phyloP scores from a whole-genome alignment of 768 basidiomycete species.

The Chiua virens region DNA sequence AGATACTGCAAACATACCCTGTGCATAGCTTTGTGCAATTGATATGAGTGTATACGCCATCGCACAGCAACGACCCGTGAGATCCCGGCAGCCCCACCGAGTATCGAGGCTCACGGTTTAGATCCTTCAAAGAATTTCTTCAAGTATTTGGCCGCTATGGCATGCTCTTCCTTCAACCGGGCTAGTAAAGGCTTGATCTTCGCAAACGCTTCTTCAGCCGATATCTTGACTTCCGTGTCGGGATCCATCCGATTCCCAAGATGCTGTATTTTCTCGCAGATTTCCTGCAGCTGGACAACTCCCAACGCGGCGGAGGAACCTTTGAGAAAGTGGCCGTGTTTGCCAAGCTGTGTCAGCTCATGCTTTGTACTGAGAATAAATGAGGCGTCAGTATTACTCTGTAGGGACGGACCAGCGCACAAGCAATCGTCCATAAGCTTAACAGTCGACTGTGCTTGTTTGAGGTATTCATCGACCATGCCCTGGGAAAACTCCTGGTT shows the following conservation, averaged over 20 bases:
- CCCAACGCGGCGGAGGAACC: conserved; percentile 96
- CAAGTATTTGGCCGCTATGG: conserved; percentile 67
- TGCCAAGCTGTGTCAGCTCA: conserved; percentile 66
- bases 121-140: conserved; percentile 34
- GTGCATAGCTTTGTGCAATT: conserved; percentile 5
- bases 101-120: conserved; percentile 2
- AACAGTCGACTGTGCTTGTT: conserved; percentile 78
- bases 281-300: conserved; percentile 72
- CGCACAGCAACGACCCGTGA: conserved; percentile 11
- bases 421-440: conserved; percentile 71
- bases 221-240: conserved; percentile 51
- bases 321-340: conserved; percentile 92
- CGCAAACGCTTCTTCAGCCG: conserved; percentile 51
- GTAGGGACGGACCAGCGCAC: conserved; percentile 50
- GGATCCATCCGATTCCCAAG: conserved; percentile 58
- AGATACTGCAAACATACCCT: conserved; percentile 13
- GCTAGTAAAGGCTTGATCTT: conserved; percentile 57
- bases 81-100: conserved; percentile 1
- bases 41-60: conserved; percentile 7
- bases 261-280: conserved; percentile 92
- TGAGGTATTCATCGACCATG: conserved; percentile 81
- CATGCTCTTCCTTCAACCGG: conserved; percentile 67
- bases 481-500: conserved; percentile 69
- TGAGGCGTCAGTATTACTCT: conserved; percentile 15
- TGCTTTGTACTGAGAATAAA: conserved; percentile 44